Base-by-base conservation (phyloP, 768 basidiomycete genomes). In the Amanita jacksonii region DNA sequence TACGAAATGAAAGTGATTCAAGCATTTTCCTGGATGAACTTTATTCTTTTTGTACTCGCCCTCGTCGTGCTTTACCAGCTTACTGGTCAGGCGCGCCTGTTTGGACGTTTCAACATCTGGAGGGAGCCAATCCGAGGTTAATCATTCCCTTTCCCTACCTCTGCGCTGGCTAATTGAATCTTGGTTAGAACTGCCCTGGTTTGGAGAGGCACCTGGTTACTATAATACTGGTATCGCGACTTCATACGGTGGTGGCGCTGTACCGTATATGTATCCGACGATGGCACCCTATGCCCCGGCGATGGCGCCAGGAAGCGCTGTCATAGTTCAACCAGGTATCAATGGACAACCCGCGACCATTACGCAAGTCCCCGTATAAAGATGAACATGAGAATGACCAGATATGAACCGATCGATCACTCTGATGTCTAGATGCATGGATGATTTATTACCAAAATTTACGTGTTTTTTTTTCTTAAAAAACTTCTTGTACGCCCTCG, bases 1-100 rank as follows among this genome's bases (percentile, higher is more conserved):
- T 81, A 84, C 57, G 75, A 85, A 55, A 83, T 87, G 80, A 85
- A 82, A 60, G 78, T 79, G 36, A 69, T 85, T 25, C 74, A 86
- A 51, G 84, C 81, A 2, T 75, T 88, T 57, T 86, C 85, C 0
- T 88, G 86, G 86, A 68, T 74, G 55, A 61, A 76, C 41, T 88
- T 87, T 54, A 66, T 67, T 18, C 37, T 66, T 15, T 63, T 63
- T 42, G 55, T 60, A 7, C 45, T 70, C 31, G 79, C 76, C 46
- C 64, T 85, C 53, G 46, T 69, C 45, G 67, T 84, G 48, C 62
- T 85, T 24, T 50, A 82, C 50, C 49, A 68, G 27, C 74, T 87
- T 31, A 72, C 79, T 12, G 66, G 62, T 32, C 71, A 67, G 51
- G 75, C 79, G 20, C 70, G 77, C 50, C 59, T 62, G 41, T 69